These are phyloP conservation scores for Thelonectria blattea DNA, from an alignment of 2,329 filamentous ascomycete species.

Conservation along the genomic window DNA sequence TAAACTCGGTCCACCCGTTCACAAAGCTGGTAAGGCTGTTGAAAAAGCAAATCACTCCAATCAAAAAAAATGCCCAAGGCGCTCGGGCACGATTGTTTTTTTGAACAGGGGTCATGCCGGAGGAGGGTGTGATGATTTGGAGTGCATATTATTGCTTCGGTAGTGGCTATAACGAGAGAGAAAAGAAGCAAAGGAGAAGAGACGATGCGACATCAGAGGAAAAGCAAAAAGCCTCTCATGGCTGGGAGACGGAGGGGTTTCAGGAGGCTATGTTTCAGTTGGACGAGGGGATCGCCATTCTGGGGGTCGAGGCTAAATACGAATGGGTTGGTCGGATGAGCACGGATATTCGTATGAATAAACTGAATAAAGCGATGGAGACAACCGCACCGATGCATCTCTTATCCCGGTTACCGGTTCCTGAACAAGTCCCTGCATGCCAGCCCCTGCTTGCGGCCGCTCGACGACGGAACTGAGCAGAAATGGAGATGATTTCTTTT, in stretches of 20 bases:
- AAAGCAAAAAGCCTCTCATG: not conserved
- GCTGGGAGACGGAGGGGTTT: not conserved
- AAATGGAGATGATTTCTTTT: not conserved
- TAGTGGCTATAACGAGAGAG: not conserved
- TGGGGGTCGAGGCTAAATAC: not conserved
- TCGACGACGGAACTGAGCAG: no score
- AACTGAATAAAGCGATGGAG: no score
- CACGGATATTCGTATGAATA: no score
- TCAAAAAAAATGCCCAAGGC: not conserved
- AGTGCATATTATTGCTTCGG: not conserved
- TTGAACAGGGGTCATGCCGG: not conserved
- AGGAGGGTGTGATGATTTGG: not conserved
- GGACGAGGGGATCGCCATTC: slow-evolving; percentile 9
- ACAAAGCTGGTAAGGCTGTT: not conserved
- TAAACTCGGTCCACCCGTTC: not conserved
- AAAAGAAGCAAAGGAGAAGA: not conserved
- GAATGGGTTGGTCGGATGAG: no score
- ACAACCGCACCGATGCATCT: not conserved
- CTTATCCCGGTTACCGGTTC: not conserved
- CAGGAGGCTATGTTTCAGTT: slow-evolving; percentile 13
- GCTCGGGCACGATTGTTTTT: not conserved
- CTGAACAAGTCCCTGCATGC: not conserved
- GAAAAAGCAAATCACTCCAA: not conserved
- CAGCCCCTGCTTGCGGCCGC: no score
- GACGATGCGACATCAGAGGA: not conserved